Percentiles rank a stretch among this genome's conserved stretches.
Conservation (phyloP, 805 yeast genomes). For the Metschnikowia hibisci region DNA sequence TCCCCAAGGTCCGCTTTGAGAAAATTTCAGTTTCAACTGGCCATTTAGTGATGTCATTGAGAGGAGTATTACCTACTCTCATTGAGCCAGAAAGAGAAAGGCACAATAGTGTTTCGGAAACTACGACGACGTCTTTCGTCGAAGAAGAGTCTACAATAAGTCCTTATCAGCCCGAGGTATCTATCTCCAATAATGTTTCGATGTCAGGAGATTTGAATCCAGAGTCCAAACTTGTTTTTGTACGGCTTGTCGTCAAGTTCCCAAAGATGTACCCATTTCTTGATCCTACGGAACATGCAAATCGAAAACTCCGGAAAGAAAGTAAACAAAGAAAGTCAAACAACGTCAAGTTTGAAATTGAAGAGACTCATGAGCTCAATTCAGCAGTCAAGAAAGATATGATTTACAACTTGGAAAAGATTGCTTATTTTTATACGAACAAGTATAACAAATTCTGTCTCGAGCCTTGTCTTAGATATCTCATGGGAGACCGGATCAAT, state of each 20-base stretch:
- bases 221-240: conserved; percentile 44
- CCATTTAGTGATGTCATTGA: conserved; percentile 65
- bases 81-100: conserved; percentile 2
- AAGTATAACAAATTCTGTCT: conserved; percentile 61
- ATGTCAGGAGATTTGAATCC: conserved; percentile 2
- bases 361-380: conserved; percentile 71
- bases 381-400: conserved; percentile 49
- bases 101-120: conserved; percentile 1
- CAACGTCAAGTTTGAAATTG: conserved; percentile 52
- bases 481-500: conserved; percentile 75
- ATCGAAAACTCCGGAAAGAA: conserved; percentile 1
- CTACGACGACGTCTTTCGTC: not conserved
- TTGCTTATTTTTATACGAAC: conserved; percentile 53
- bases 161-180: conserved; percentile 6
- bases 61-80: conserved; percentile 47
- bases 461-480: conserved; percentile 70
- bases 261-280: conserved; percentile 70
- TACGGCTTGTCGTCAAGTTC: conserved; percentile 66
- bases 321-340: conserved; percentile 18
- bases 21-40: conserved; percentile 87
- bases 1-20: conserved; percentile 83
- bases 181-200: not conserved
- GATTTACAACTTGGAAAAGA: conserved; percentile 46
- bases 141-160: not conserved
- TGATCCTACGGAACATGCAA: conserved; percentile 35